Base-by-base conservation (phyloP, 1,139 yeast species). In the Geotrichum cucujoidarum region DNA sequence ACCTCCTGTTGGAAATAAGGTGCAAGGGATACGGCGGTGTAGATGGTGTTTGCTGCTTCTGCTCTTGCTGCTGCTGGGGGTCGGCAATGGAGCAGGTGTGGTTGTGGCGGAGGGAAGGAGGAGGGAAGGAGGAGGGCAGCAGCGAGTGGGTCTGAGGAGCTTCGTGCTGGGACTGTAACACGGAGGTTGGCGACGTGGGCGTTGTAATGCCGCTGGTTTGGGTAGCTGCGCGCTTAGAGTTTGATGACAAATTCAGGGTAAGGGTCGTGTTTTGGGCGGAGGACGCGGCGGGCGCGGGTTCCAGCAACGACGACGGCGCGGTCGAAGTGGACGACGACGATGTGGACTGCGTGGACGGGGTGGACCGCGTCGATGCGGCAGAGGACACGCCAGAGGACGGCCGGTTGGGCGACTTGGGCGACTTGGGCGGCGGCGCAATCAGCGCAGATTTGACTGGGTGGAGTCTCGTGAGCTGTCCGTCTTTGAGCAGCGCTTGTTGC, bases 31-130 rank as follows among this genome's bases (percentile, higher is more conserved):
- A n/a, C n/a, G 29, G 29, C 32, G n/a, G n/a, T n/a, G n/a, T n/a
- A n/a, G n/a, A n/a, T n/a, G n/a, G n/a, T n/a, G n/a, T n/a, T n/a
- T n/a, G n/a, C n/a, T n/a, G n/a, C n/a, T n/a, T n/a, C n/a, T 30
- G 32, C 13, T 30, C 16, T 5, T 30, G 32, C 32, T 30, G 32
- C 32, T 30, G 32, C 5, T 30, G 7, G 7, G 29, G 11, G 29
- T 7, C 7, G 29, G 11, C 29, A 11, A 11, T 11, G 29, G 29
- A 30, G n/a, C 27, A 37, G 27, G 16, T 34, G 30, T 18, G 40
- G 31, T 32, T 18, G 29, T 20, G 38, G 33, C 14, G 32, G 31
- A n/a, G 39, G 30, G 38, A 16, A 7, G 32, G 31, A n/a, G 39
- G 30, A n/a, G 37, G 36, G 18, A 33, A 37, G 2, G 38, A 14